Conservation (phyloP, 2,329 filamentous ascomycete species). For the Ustilaginoidea virens region DNA sequence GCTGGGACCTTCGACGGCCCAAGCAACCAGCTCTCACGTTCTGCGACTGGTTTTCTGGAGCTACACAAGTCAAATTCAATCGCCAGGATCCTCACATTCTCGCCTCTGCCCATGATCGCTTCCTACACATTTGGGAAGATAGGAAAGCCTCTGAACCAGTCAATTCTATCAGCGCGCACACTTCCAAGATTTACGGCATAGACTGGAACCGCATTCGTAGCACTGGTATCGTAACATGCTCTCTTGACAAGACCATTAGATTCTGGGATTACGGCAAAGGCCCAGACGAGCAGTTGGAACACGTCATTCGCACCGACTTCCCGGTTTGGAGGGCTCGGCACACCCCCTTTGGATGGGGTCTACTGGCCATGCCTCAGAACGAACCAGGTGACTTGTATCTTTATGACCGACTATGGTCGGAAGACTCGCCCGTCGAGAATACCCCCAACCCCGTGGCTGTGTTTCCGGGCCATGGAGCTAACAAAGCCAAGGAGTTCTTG, state of each 20-base stretch:
- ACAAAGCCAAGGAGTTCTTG: slow-evolving; percentile 78
- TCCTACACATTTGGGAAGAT: slow-evolving; percentile 81
- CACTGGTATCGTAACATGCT: slow-evolving; percentile 69
- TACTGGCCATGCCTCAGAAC: slow-evolving; percentile 84
- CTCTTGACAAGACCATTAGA: slow-evolving; percentile 81
- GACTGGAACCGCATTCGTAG: slow-evolving; percentile 78
- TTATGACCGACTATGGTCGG: slow-evolving; percentile 49
- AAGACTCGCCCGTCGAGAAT: slow-evolving; percentile 27
- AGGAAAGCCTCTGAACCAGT: slow-evolving; percentile 64
- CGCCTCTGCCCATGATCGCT: slow-evolving; percentile 80
- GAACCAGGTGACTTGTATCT: slow-evolving; percentile 74
- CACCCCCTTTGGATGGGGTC: slow-evolving; percentile 73
- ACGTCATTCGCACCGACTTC: slow-evolving; percentile 67
- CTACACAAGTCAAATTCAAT: slow-evolving; percentile 92
- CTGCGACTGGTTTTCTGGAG: slow-evolving; percentile 85
- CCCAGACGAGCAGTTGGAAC: slow-evolving; percentile 51
- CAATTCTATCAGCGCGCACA: slow-evolving; percentile 73
- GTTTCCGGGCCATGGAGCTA: slow-evolving; percentile 45
- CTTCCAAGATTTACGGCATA: slow-evolving; percentile 86
- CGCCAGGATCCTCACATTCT: slow-evolving; percentile 74
- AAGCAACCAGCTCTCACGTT: slow-evolving; percentile 63
- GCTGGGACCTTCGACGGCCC: slow-evolving; percentile 72
- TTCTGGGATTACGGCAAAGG: slow-evolving; percentile 68
- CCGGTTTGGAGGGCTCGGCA: slow-evolving; percentile 86
- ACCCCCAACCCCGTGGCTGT: slow-evolving; percentile 35